phyloP scores from a whole-genome alignment of 306 rosid species.

The Dryas drummondii region DNA sequence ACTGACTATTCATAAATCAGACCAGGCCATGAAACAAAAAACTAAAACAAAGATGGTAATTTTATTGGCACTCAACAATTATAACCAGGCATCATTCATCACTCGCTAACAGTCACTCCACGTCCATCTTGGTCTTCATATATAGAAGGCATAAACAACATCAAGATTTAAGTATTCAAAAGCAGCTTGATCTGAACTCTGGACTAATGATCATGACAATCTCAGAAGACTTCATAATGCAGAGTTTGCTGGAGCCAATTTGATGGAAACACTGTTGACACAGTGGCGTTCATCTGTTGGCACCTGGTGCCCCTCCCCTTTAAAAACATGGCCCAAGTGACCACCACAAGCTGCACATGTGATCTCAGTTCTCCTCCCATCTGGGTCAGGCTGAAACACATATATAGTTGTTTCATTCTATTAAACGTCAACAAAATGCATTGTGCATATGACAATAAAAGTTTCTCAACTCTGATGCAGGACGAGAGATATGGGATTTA shows the following conservation, averaged over 20 bases:
- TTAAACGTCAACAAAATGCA: conserved; percentile 7
- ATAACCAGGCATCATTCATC: not conserved
- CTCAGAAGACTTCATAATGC: conserved; percentile 29
- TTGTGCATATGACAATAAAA: not conserved
- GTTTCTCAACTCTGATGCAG: no score
- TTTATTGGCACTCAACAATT: not conserved
- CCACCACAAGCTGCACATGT: conserved; percentile 89
- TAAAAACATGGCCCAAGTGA: conserved; percentile 81
- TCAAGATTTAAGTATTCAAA: not conserved
- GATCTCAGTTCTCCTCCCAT: conserved; percentile 88
- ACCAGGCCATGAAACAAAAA: not conserved
- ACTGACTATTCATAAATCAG: not conserved
- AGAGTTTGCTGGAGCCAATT: conserved; percentile 49
- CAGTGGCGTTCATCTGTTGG: conserved; percentile 90
- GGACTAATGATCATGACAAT: not conserved
- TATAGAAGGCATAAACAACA: not conserved
- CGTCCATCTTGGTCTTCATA: not conserved
- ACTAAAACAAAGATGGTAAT: not conserved
- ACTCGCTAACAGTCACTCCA: not conserved
- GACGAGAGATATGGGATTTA: no score
- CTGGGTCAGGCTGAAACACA: conserved; percentile 67
- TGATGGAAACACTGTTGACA: conserved; percentile 80
- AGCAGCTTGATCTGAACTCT: not conserved
- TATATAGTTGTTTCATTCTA: conserved; percentile 9
- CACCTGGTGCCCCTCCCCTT: conserved; percentile 74